Percentiles rank a stretch among this genome's conserved stretches.
These are phyloP conservation scores for Malassezia vespertilionis DNA, from an alignment of 1,284 basidiomycete species.

Conservation along the genomic window DNA sequence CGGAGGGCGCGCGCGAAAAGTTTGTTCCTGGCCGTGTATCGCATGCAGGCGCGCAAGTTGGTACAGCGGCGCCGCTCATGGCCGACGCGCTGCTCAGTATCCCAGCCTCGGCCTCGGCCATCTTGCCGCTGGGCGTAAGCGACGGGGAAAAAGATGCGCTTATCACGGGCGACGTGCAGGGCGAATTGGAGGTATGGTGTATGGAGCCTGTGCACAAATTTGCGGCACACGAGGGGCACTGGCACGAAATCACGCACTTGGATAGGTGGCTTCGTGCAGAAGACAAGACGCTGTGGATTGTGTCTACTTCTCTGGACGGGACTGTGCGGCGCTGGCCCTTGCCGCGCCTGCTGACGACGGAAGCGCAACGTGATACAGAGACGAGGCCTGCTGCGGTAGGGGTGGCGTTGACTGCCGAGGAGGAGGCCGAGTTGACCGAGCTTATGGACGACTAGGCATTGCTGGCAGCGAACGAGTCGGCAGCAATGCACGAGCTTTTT, in stretches of 20 bases:
- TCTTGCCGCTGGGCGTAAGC: slow-evolving; percentile 6
- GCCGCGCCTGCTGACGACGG: not conserved
- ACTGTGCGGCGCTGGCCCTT: slow-evolving; percentile 26
- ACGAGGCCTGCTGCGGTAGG: not conserved
- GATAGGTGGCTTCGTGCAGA: slow-evolving; percentile 15
- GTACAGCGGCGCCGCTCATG: not conserved
- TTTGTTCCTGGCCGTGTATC: slow-evolving; percentile 3
- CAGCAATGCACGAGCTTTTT: too few relatives aligned
- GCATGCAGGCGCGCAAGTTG: slow-evolving; percentile 1
- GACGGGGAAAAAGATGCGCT: not conserved
- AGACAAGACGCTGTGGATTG: slow-evolving; percentile 12
- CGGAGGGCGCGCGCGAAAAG: not conserved
- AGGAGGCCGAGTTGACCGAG: slow-evolving; percentile 34
- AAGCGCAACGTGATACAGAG: not conserved
- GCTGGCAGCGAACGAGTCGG: not conserved
- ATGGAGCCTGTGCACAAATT: not conserved
- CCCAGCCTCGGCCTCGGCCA: not conserved
- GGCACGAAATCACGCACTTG: slow-evolving; percentile 29
- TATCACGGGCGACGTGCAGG: slow-evolving; percentile 1
- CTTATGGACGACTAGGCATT: slow-evolving; percentile 15
- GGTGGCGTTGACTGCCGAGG: slow-evolving; percentile 25
- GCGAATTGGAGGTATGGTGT: slow-evolving; percentile 4
- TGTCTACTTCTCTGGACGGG: slow-evolving; percentile 27
- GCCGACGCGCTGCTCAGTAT: slow-evolving; percentile 1
- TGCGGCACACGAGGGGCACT: slow-evolving; percentile 25